Base-by-base conservation (phyloP, 2,329 filamentous ascomycete species). In the Talaromyces atroroseus region DNA sequence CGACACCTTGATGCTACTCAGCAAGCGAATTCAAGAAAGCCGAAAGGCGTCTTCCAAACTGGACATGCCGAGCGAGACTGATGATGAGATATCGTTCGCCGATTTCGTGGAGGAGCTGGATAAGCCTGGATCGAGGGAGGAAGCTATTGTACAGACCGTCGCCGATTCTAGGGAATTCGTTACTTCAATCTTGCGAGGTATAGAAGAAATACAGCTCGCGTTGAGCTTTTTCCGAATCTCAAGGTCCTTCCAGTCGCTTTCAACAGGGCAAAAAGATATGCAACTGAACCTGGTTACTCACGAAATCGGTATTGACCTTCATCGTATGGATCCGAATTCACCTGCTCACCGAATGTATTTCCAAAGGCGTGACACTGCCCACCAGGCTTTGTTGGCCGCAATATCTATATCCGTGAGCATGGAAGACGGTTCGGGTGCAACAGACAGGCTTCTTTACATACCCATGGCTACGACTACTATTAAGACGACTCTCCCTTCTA, bases 341-440 rank as follows among this genome's bases (percentile, higher is more conserved):
- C 91, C 94, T 0, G 91, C 92, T 0, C 94, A 99, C 78, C 86
- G 94, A 61, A 99, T 97, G 94, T 97, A 99, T 73, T 99, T 99
- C 68, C 89, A 92, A 2, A 85, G 88, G 21, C 87, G 90, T 60
- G 94, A 96, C 68, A 86, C 96, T 65, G 94, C 94, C 12, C 94
- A 99, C 70, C 92, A 99, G 77, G 94, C 92, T 11, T 80, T 99
- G 36, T 82, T 94, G 21, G 94, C 92, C 18, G 94, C 92, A 3
- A 84, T 99, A 42, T 96, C 94, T 0, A 89, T 99, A 56, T 92
- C 92, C 0, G 81, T 97, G 57, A 94, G 91, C 40, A 80, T 99
- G 36, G 92, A 96, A 66, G 91, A 96, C 68, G 90, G 90, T n/a
- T 84, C 87, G 26, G 89, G 88, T 8, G 88, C 89, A 64, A 87